A percentile compares a stretch with the other conserved stretches of the same genome.
These are phyloP conservation scores for Saturnispora ahearnii DNA, from an alignment of 805 yeast genomes.

Conservation along the genomic window DNA sequence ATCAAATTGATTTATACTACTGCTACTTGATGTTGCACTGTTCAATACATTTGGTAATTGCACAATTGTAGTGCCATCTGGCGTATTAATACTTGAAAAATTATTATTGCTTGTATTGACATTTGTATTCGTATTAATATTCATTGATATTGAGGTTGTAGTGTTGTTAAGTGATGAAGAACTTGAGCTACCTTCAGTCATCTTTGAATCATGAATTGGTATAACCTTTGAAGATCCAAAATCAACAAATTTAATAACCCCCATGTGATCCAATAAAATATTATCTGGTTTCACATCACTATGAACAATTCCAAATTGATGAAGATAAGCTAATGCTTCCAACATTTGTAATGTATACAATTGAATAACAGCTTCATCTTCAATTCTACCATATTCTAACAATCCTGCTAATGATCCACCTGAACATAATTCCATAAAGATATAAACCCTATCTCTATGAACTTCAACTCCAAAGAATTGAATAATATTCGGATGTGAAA, in stretches of 20 bases:
- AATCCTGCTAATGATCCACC: constrained; percentile 87
- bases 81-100: neutral
- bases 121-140: neutral
- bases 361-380: constrained; percentile 88
- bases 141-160: constrained; percentile 1
- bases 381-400: constrained; percentile 86
- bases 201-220: constrained; percentile 33
- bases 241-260: constrained; percentile 91
- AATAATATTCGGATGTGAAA: constrained; percentile 93
- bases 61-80: neutral
- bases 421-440: constrained; percentile 96
- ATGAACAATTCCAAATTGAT: constrained; percentile 92
- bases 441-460: constrained; percentile 87
- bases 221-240: constrained; percentile 95
- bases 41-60: neutral
- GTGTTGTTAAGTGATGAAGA: constrained; percentile 7
- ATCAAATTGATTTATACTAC: constrained; percentile 3
- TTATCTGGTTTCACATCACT: constrained; percentile 96
- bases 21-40: constrained; percentile 1
- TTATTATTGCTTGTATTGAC: neutral
- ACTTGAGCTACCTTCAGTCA: constrained; percentile 8
- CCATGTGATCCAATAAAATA: constrained; percentile 79
- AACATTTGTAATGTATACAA: constrained; percentile 86
- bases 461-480: constrained; percentile 97
- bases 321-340: constrained; percentile 91